Conservation (phyloP, 306 rosid species). For the Vigna mungo region DNA sequence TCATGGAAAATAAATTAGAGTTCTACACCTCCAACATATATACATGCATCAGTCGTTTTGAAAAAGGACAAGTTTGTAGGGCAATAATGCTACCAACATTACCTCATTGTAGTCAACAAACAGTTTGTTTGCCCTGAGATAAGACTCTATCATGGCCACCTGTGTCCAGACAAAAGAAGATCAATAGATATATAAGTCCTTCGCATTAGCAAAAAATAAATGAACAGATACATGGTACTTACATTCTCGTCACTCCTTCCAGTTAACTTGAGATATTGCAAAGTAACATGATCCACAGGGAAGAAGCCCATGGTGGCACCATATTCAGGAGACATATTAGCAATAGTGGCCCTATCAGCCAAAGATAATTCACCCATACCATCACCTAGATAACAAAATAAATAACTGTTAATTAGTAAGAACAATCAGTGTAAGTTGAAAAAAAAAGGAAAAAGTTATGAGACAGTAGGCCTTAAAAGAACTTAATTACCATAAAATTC, state of each 20-base stretch:
- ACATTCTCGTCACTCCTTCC: slow-evolving; percentile 96
- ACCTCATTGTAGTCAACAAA: slow-evolving; percentile 97
- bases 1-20: slow-evolving; percentile 45
- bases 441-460: not conserved
- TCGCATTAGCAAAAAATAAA: slow-evolving; percentile 37
- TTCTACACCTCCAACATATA: slow-evolving; percentile 25
- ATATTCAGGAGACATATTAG: slow-evolving; percentile 99
- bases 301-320: slow-evolving; percentile 99
- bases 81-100: slow-evolving; percentile 15
- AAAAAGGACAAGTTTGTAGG: not conserved
- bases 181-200: slow-evolving; percentile 39
- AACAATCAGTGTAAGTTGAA: not conserved
- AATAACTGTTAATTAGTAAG: slow-evolving; percentile 28
- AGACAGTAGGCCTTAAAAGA: not conserved
- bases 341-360: slow-evolving; percentile 99
- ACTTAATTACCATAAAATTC: slow-evolving; percentile 80
- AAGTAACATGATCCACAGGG: slow-evolving; percentile 93
- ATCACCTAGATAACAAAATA: slow-evolving; percentile 70
- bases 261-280: slow-evolving; percentile 94
- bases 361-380: slow-evolving; percentile 86
- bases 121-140: slow-evolving; percentile 90
- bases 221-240: slow-evolving; percentile 43
- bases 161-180: slow-evolving; percentile 47
- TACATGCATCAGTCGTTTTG: slow-evolving; percentile 21
- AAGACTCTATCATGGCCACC: slow-evolving; percentile 95